Percentiles rank a stretch among this genome's conserved stretches.
These are phyloP conservation scores for Megacollybia platyphylla DNA, from an alignment of 1,284 basidiomycete species.

Conservation along the genomic window DNA sequence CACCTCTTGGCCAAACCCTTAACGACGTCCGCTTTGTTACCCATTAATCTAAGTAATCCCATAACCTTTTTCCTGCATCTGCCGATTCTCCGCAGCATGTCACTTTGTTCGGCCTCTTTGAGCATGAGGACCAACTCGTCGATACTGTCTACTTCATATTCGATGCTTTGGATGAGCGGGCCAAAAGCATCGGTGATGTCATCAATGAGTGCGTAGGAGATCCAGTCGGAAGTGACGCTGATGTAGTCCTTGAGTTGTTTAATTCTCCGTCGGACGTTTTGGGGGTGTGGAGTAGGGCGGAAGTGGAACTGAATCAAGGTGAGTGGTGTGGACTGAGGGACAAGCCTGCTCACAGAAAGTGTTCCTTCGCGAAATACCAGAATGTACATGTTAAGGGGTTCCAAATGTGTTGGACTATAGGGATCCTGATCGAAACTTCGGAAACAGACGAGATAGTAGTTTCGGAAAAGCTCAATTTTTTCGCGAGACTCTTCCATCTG, in stretches of 20 bases:
- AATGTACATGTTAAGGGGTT: constrained; percentile 99
- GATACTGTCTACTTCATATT: constrained; percentile 98
- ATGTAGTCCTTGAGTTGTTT: constrained; percentile 99
- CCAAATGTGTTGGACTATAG: constrained; percentile 94
- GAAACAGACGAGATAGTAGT: constrained; percentile 99
- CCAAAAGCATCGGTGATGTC: constrained; percentile 99
- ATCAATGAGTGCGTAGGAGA: constrained; percentile 98
- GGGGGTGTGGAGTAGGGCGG: constrained; percentile 92
- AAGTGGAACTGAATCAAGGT: constrained; percentile 78
- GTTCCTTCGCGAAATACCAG: constrained; percentile 99
- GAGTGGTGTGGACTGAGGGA: background rate
- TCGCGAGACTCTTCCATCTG: constrained; percentile 99
- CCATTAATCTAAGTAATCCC: constrained; percentile 93
- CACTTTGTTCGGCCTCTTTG: constrained; percentile 58
- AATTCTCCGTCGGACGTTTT: constrained; percentile 95
- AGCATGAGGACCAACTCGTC: constrained; percentile 97
- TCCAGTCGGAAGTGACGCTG: constrained; percentile 98
- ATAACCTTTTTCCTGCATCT: constrained; percentile 99
- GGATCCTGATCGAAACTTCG: constrained; percentile 98
- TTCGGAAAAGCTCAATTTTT: constrained; percentile 98
- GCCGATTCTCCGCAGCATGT: constrained; percentile 75
- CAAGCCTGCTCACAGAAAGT: constrained; percentile 53
- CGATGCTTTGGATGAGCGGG: constrained; percentile 95
- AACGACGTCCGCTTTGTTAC: constrained; percentile 99
- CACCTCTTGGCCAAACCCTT: constrained; percentile 97